These are phyloP conservation scores for Baorangia bicolor DNA, from an alignment of 768 basidiomycete genomes.

Conservation along the genomic window DNA sequence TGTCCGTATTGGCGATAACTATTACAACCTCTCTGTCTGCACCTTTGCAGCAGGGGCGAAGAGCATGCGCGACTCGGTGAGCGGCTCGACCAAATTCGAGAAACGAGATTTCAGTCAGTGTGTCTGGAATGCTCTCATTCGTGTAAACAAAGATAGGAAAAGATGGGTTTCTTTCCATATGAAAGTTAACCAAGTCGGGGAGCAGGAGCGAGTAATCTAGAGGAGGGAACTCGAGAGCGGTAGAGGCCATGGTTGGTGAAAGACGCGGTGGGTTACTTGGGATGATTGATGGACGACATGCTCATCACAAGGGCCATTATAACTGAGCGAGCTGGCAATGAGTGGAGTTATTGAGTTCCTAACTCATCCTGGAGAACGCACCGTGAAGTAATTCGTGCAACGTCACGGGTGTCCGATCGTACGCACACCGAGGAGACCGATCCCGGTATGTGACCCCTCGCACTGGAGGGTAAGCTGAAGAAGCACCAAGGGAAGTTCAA, in stretches of 20 bases:
- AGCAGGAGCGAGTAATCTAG: conserved; percentile 24
- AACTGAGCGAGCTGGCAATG: conserved; percentile 2
- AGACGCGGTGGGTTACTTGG: neutral
- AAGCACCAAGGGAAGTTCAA: neutral
- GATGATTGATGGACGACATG: neutral
- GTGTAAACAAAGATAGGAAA: conserved; percentile 21
- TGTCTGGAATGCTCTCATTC: conserved; percentile 8
- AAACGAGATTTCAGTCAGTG: conserved; percentile 21
- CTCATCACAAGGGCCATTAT: conserved; percentile 14
- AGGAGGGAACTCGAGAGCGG: conserved; percentile 14
- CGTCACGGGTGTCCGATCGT: neutral
- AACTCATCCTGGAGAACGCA: neutral
- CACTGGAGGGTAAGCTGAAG: neutral
- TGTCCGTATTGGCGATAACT: conserved; percentile 31
- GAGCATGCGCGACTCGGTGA: conserved; percentile 38
- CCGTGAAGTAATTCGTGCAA: neutral
- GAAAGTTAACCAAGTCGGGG: conserved; percentile 27
- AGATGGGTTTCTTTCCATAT: conserved; percentile 25
- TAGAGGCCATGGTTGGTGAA: conserved; percentile 3
- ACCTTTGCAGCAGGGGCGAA: conserved; percentile 35
- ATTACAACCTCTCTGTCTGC: conserved; percentile 21
- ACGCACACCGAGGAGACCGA: neutral
- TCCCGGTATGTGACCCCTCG: too few species aligned
- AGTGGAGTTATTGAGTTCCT: neutral
- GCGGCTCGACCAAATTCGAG: conserved; percentile 30